A percentile compares a stretch with the other conserved stretches of the same genome.
phyloP scores from a whole-genome alignment of 164 flowering plant genomes.

The grape (Vitis vinifera) region ASM3070453v1 NC_081822.1:4527001-4527500 shows the following conservation, averaged over 20 bases:
- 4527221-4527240: slow-evolving; percentile 14
- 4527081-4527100: too few species aligned
- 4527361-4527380: slow-evolving; percentile 3
- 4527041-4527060: too few species aligned
- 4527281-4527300: slow-evolving; percentile 2
- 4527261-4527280: background rate
- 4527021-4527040: too few species aligned
- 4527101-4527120: background rate
- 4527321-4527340: slow-evolving; percentile 2
- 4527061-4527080: too few species aligned
- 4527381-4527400: slow-evolving; percentile 1
- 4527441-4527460: background rate
- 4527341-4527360: slow-evolving; percentile 1
- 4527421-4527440: background rate
- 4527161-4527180: slow-evolving; percentile 4
- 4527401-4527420: slow-evolving; percentile 2
- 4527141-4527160: background rate
- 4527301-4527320: background rate
- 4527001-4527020: too few species aligned
- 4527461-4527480: slow-evolving; percentile 1
- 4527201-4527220: background rate
- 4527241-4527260: slow-evolving; percentile 1
- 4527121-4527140: slow-evolving; percentile 4
- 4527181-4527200: background rate
- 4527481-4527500: background rate